Evolutionary conservation across 768 basidiomycete genomes (phyloP).

Genomic region (Austroboletus eburneus): DNA sequence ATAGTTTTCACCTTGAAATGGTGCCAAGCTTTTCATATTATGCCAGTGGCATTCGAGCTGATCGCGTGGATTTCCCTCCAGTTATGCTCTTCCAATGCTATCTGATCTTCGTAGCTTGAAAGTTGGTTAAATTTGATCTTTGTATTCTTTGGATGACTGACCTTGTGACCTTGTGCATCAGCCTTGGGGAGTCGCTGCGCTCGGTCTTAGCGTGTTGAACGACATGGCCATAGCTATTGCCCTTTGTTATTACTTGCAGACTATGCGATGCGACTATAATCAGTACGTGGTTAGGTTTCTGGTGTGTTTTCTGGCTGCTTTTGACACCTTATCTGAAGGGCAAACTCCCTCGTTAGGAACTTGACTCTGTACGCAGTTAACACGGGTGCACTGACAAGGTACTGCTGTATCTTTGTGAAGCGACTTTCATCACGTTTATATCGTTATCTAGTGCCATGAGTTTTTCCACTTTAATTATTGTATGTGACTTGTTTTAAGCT

Average conservation of each 20-base stretch:
- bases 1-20: constrained; percentile 43
- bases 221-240: constrained; percentile 50
- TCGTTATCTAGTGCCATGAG: constrained; percentile 26
- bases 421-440: not conserved
- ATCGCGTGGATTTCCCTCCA: constrained; percentile 13
- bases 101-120: constrained; percentile 42
- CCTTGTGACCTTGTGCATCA: constrained; percentile 17
- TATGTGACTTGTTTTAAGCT: constrained; percentile 28
- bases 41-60: not conserved
- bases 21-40: constrained; percentile 27
- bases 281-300: constrained; percentile 30
- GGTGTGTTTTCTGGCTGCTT: not conserved
- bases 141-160: not conserved
- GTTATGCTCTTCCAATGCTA: constrained; percentile 41
- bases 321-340: constrained; percentile 30
- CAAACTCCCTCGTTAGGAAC: constrained; percentile 52
- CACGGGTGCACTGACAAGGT: constrained; percentile 64
- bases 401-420: not conserved
- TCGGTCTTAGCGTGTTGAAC: constrained; percentile 46
- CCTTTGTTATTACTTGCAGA: constrained; percentile 52
- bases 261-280: constrained; percentile 46
- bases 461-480: constrained; percentile 50
- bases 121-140: constrained; percentile 28
- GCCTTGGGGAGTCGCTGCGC: constrained; percentile 44
- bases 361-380: constrained; percentile 60